Percentiles rank a stretch among this genome's conserved stretches.
Evolutionary conservation across 495 filamentous ascomycete genomes (phyloP).

Genomic region (Penicillium chermesinum): DNA sequence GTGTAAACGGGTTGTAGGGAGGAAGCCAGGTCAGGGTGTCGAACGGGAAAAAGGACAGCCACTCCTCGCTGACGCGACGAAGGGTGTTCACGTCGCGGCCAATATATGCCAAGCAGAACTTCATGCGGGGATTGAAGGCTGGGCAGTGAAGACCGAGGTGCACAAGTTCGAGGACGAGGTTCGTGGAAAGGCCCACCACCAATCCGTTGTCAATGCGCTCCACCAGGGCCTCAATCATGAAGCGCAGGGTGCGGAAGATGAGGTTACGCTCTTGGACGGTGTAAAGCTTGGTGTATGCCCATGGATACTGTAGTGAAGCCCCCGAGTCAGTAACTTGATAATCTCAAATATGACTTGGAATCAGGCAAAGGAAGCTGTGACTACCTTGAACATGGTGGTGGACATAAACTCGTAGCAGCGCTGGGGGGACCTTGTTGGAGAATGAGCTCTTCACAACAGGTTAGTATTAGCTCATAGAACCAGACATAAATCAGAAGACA

Average conservation of each 20-base stretch:
- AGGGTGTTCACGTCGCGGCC: conserved; percentile 18
- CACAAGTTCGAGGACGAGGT: conserved; percentile 54
- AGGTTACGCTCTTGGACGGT: background rate
- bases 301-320: conserved; percentile 9
- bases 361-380: background rate
- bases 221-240: background rate
- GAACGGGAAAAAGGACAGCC: conserved; percentile 20
- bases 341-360: too few species aligned
- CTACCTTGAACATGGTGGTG: conserved; percentile 65
- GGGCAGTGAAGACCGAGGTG: conserved; percentile 55
- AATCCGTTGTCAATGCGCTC: background rate
- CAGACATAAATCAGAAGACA: background rate
- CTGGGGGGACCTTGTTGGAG: conserved; percentile 58
- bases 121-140: conserved; percentile 59
- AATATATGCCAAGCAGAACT: conserved; percentile 25
- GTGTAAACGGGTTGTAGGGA: background rate
- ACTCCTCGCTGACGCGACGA: conserved; percentile 5
- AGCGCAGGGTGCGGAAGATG: background rate
- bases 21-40: conserved; percentile 14
- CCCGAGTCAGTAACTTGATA: too few species aligned
- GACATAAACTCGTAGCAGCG: conserved; percentile 72
- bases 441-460: conserved; percentile 32
- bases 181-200: conserved; percentile 42
- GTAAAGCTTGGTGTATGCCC: background rate
- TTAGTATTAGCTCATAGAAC: background rate